phyloP scores from a whole-genome alignment of 495 filamentous ascomycete genomes.

The Rhizodiscina lignyota region DNA sequence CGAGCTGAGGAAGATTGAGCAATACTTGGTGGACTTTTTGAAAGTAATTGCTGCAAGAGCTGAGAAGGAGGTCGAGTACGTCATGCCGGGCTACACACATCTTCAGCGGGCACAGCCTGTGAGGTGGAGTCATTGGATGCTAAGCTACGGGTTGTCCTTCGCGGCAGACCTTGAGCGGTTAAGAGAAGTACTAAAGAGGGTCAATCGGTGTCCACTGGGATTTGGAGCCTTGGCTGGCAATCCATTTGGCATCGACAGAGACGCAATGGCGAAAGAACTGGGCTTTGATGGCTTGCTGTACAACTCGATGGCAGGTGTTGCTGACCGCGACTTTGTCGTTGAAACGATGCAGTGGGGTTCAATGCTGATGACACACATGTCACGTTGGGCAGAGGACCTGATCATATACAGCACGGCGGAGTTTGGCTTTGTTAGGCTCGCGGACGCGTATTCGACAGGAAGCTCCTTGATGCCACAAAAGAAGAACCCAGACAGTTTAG shows the following conservation, averaged over 20 bases:
- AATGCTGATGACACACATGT: constrained; percentile 74
- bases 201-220: constrained; percentile 69
- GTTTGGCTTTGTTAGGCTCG: constrained; percentile 67
- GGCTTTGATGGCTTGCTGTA: constrained; percentile 68
- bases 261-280: constrained; percentile 72
- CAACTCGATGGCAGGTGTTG: constrained; percentile 74
- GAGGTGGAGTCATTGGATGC: constrained; percentile 75
- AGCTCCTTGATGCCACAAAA: constrained; percentile 88
- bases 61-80: constrained; percentile 55
- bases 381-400: constrained; percentile 74
- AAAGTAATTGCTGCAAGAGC: constrained; percentile 56
- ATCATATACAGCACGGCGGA: constrained; percentile 76
- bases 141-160: constrained; percentile 65
- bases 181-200: constrained; percentile 51
- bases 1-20: constrained; percentile 55
- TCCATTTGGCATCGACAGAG: constrained; percentile 78
- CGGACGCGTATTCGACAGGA: constrained; percentile 76
- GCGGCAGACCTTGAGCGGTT: constrained; percentile 64
- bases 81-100: constrained; percentile 67
- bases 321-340: constrained; percentile 77
- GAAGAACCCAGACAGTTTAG: constrained; percentile 65
- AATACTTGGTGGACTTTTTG: constrained; percentile 51
- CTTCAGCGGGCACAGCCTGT: constrained; percentile 84
- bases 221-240: constrained; percentile 85
- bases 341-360: constrained; percentile 84